These are phyloP conservation scores for Colletotrichum euphorbiae DNA, from an alignment of 2,329 filamentous ascomycete species.

Conservation along the genomic window DNA sequence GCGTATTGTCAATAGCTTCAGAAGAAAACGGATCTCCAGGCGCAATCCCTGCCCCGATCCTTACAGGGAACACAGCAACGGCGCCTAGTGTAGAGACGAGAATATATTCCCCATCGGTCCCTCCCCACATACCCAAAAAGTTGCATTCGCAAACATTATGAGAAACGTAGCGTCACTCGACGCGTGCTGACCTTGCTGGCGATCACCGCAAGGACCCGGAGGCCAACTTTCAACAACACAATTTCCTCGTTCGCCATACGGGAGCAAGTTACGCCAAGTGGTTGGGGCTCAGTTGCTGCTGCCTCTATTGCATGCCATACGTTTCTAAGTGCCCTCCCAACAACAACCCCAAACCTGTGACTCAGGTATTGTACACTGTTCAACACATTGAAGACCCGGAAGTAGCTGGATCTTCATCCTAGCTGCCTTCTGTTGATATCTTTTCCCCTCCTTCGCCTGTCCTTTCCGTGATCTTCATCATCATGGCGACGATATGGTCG, in stretches of 20 bases:
- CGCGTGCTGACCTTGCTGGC: neutral
- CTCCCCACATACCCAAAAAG: neutral
- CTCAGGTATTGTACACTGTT: slow-evolving; percentile 40
- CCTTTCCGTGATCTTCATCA: slow-evolving; percentile 5
- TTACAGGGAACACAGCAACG: neutral
- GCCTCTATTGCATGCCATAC: slow-evolving; percentile 20
- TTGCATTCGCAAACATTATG: neutral
- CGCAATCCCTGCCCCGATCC: slow-evolving; percentile 5
- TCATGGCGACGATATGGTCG: neutral
- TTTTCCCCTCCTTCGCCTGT: slow-evolving; percentile 3
- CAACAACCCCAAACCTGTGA: slow-evolving; percentile 38
- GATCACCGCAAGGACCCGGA: neutral
- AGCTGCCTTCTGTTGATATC: slow-evolving; percentile 15
- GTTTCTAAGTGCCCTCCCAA: slow-evolving; percentile 26
- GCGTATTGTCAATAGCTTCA: slow-evolving; percentile 32
- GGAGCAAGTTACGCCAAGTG: neutral
- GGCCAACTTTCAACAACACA: no score
- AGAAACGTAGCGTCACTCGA: neutral
- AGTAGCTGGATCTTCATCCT: slow-evolving; percentile 12
- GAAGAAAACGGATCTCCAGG: slow-evolving; percentile 8
- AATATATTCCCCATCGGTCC: neutral
- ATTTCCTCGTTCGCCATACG: neutral
- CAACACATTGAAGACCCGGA: slow-evolving; percentile 30
- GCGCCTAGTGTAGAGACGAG: neutral
- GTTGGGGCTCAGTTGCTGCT: neutral